Conservation (phyloP, 805 yeast species). For the Metschnikowia drakensbergensis region DNA sequence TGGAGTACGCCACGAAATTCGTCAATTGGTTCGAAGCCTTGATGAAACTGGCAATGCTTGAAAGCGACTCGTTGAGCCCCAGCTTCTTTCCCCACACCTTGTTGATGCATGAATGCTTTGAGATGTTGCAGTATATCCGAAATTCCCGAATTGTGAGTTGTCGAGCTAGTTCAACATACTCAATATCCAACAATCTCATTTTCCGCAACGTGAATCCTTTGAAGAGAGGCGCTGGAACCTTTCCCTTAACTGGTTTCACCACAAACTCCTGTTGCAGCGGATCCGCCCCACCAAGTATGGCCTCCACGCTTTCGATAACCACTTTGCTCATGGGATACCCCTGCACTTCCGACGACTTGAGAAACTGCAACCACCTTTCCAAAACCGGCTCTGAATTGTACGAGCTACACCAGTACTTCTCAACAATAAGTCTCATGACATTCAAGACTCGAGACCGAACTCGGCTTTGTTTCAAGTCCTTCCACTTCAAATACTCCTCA, state of each 20-base stretch:
- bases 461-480: constrained; percentile 62
- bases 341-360: constrained; percentile 20
- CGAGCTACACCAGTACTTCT: constrained; percentile 65
- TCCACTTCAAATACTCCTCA: constrained; percentile 79
- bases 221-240: constrained; percentile 40
- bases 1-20: constrained; percentile 73
- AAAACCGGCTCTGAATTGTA: constrained; percentile 48
- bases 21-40: constrained; percentile 76
- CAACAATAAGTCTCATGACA: constrained; percentile 62
- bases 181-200: constrained; percentile 59
- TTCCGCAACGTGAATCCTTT: constrained; percentile 36
- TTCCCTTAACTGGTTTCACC: constrained; percentile 12
- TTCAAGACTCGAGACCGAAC: constrained; percentile 63
- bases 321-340: constrained; percentile 28
- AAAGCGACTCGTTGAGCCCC: constrained; percentile 45
- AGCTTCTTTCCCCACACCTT: constrained; percentile 73
- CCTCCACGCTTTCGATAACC: constrained; percentile 23
- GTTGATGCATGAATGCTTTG: constrained; percentile 67
- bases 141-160: constrained; percentile 82
- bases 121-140: constrained; percentile 60
- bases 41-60: constrained; percentile 56
- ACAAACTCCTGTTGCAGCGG: neutral
- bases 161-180: constrained; percentile 72
- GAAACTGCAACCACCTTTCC: constrained; percentile 32
- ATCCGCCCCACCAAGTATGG: constrained; percentile 29